A percentile compares a stretch with the other conserved stretches of the same genome.
Conservation (phyloP, 2,329 filamentous ascomycete genomes). For the Coniochaeta sp. region DNA sequence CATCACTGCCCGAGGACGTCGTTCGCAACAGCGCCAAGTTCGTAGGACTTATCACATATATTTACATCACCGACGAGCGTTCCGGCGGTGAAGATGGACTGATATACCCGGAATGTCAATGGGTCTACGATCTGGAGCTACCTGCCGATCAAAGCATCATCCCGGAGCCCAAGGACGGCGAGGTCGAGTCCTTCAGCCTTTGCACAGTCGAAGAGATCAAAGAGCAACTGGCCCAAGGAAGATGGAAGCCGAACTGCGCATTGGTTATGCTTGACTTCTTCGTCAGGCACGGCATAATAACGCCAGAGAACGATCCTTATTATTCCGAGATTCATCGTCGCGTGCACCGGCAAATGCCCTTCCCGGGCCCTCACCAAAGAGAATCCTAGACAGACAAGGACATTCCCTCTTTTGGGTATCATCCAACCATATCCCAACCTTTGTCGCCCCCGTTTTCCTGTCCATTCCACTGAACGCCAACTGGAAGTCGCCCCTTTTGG, state of each 20-base stretch:
- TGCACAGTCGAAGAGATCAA: constrained; percentile 71
- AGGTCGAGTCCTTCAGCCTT: constrained; percentile 80
- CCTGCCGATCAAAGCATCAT: constrained; percentile 48
- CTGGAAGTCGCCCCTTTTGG: background rate
- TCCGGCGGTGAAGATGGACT: constrained; percentile 75
- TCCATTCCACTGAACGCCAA: background rate
- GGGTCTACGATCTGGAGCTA: constrained; percentile 82
- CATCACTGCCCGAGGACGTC: constrained; percentile 63
- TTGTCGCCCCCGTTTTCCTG: constrained; percentile 10
- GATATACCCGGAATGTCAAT: constrained; percentile 86
- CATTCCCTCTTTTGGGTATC: constrained; percentile 9
- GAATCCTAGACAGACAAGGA: background rate
- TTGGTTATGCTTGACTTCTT: constrained; percentile 85
- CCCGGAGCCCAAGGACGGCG: constrained; percentile 74
- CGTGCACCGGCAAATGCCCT: constrained; percentile 72
- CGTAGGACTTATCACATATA: constrained; percentile 72
- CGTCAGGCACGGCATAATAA: constrained; percentile 74
- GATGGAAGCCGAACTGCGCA: constrained; percentile 92
- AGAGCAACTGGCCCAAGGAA: constrained; percentile 58
- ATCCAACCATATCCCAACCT: constrained; percentile 1
- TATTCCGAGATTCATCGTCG: constrained; percentile 68
- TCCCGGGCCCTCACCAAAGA: constrained; percentile 57
- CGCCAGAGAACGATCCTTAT: constrained; percentile 67
- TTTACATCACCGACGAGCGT: constrained; percentile 67
- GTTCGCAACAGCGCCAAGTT: constrained; percentile 53